These are phyloP conservation scores for Tieghemostelium lacteum DNA, from an alignment of 78 protist species.

Conservation along the genomic window DNA sequence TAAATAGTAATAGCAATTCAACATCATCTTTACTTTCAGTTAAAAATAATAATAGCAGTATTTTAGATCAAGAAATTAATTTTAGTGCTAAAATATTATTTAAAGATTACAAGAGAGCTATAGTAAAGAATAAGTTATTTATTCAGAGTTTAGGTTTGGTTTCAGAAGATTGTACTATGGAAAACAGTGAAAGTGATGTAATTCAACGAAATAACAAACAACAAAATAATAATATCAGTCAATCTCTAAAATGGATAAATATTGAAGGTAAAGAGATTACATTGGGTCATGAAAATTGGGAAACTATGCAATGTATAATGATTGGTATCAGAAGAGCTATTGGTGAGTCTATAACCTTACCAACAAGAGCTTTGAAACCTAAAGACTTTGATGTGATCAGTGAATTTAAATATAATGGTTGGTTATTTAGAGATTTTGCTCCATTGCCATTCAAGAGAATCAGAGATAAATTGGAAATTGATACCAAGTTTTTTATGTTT, in stretches of 20 bases:
- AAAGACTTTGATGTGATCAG: conserved; percentile 53
- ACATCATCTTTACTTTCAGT: too few species aligned
- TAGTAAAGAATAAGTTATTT: conserved; percentile 12
- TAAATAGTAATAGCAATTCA: neutral
- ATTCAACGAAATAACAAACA: neutral
- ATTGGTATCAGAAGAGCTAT: conserved; percentile 64
- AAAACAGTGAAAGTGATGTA: neutral
- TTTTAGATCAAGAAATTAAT: neutral
- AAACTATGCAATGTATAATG: conserved; percentile 61
- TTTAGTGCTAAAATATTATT: conserved; percentile 28
- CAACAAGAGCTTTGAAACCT: conserved; percentile 47
- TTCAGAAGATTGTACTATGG: neutral
- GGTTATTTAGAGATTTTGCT: conserved; percentile 59
- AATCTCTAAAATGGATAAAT: conserved; percentile 46
- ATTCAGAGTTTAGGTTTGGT: conserved; percentile 57
- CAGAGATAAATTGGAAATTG: conserved; percentile 51
- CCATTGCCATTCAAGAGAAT: conserved; percentile 65
- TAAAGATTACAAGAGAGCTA: conserved; percentile 25
- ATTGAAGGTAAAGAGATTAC: conserved; percentile 67
- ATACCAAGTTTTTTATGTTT: conserved; percentile 67
- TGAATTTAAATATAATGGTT: conserved; percentile 63
- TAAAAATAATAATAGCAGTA: conserved; percentile 4
- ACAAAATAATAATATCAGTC: neutral
- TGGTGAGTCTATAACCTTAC: conserved; percentile 51
- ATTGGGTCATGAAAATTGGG: conserved; percentile 66